phyloP scores from a whole-genome alignment of 305 asterid species.

The Caryopteris hybrid region DNA sequence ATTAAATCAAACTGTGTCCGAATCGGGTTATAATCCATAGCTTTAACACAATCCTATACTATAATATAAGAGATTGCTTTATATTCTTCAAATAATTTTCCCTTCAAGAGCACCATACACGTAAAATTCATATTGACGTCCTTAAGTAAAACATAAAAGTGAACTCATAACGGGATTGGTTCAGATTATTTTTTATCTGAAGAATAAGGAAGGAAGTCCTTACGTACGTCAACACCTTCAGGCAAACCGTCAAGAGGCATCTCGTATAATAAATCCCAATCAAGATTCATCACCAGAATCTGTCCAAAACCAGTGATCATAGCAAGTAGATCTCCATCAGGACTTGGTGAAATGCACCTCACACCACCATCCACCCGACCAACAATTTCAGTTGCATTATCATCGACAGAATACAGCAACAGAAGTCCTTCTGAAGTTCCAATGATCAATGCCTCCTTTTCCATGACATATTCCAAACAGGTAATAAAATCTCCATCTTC shows the following conservation, averaged over 20 bases:
- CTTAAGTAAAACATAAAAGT: slow-evolving; percentile 8
- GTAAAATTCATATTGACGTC: not conserved
- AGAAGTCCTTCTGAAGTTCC: slow-evolving; percentile 81
- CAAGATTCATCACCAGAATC: slow-evolving; percentile 84
- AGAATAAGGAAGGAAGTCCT: slow-evolving; percentile 52
- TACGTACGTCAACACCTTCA: slow-evolving; percentile 79
- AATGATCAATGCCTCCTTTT: slow-evolving; percentile 80
- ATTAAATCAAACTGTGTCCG: not conserved
- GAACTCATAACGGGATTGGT: not conserved
- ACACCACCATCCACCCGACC: slow-evolving; percentile 97
- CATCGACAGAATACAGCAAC: slow-evolving; percentile 58
- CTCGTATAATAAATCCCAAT: slow-evolving; percentile 95
- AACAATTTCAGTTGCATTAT: slow-evolving; percentile 64
- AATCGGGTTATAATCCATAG: not conserved
- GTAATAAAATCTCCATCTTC: slow-evolving; percentile 78
- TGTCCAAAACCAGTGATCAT: slow-evolving; percentile 82
- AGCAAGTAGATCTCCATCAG: slow-evolving; percentile 91
- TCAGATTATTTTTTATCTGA: slow-evolving; percentile 15
- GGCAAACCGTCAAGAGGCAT: slow-evolving; percentile 70
- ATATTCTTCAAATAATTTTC: not conserved
- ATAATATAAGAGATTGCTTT: not conserved
- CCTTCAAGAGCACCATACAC: not conserved
- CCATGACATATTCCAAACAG: slow-evolving; percentile 85
- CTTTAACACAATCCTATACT: not conserved
- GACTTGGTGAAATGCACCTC: slow-evolving; percentile 88